Base-by-base conservation (phyloP, 2,329 filamentous ascomycete species). In the Beauveria varroae region DNA sequence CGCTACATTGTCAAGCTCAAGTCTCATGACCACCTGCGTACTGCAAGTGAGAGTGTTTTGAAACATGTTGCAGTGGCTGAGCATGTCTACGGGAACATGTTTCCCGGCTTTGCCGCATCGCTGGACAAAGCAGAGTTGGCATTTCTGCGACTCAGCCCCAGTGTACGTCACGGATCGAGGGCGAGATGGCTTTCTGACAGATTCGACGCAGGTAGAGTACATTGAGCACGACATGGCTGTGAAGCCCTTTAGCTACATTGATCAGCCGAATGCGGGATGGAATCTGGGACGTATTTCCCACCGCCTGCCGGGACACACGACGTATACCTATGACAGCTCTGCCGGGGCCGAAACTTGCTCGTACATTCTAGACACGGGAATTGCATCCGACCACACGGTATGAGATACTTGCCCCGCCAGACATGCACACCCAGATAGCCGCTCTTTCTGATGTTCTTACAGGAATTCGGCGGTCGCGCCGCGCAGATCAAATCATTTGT, bases 401-500 rank as follows among this genome's bases (percentile, higher is more conserved):
- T 26, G 10, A 22, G 34, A 7, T 60, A 46, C 10, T 37, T n/a
- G 14, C 10, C n/a, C 10, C 5, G 3, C 16, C 16, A 8, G 12
- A 22, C 4, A 1, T 34, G n/a, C 26, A 18, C 3, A 34, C 28
- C 18, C 3, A 51, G 26, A 28, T 18, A 34, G 9, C 9, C 5
- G 5, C 46, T 24, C 14, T 14, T 18, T 50, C 57, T 54, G 20
- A 43, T 14, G 43, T 24, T 18, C 1, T 22, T 24, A 2, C 41
- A 70, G 65, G 69, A 76, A 55, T 76, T 76, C 50, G 73, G 70
- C 47, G 73, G 71, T 34, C 74, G 75, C 24, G 75, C 74, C 49
- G 69, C 67, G 30, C 72, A 47, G 16, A 30, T 61, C 58, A 56
- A 61, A 16, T 50, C 51, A 10, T 58, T 64, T 5, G 67, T 66